A percentile compares a stretch with the other conserved stretches of the same genome.
Conservation (phyloP, 306 rosid species). For the Fragaria iinumae region DNA sequence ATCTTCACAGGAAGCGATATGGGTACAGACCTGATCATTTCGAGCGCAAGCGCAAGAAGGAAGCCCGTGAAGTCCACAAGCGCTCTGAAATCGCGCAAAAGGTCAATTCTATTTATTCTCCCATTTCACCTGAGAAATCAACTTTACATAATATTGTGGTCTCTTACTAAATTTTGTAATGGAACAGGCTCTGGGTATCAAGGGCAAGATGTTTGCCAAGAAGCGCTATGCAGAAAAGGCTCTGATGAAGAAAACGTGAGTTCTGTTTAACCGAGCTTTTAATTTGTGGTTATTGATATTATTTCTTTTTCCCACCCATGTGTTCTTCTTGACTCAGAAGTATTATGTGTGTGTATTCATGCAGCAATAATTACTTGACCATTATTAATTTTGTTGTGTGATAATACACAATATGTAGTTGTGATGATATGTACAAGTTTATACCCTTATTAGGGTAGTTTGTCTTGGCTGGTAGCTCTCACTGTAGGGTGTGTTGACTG, state of each 20-base stretch:
- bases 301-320: background rate
- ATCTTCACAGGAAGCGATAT: conserved; percentile 79
- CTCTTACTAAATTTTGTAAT: conserved; percentile 10
- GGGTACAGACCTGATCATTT: conserved; percentile 80
- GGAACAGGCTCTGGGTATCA: conserved; percentile 70
- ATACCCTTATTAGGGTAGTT: background rate
- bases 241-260: conserved; percentile 89
- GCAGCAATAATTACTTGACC: background rate
- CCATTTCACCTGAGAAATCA: background rate
- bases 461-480: background rate
- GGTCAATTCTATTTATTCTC: conserved; percentile 28
- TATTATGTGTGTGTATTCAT: background rate
- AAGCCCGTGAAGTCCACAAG: conserved; percentile 80
- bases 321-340: background rate
- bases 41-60: conserved; percentile 93
- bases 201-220: conserved; percentile 84
- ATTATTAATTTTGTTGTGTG: background rate
- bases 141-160: background rate
- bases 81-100: conserved; percentile 79
- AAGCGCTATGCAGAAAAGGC: conserved; percentile 85
- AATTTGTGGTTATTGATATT: background rate
- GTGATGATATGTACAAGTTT: background rate
- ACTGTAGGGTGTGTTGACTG: background rate
- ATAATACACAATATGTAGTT: background rate
- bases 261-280: background rate